Evolutionary conservation across 805 yeast genomes (phyloP), one percentile per base, ranked within the genome.

Genomic region (Candida nemodendra): DNA sequence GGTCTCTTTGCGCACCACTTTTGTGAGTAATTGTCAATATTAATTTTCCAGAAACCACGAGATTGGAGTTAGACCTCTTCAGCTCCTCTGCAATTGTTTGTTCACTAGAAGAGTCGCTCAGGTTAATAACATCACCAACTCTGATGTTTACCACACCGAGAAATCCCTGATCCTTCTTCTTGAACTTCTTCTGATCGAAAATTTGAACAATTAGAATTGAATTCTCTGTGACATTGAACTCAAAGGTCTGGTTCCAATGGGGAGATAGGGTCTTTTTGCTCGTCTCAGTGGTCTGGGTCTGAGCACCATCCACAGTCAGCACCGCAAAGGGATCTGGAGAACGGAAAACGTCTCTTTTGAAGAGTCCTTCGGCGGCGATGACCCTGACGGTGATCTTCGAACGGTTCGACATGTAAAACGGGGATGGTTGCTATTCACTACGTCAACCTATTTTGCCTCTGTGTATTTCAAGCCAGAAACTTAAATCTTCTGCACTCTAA

Each of bases 291-390:
- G 96, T 84, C 57, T 88, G 88, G 2, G 98, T 93, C 60, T 93
- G 99, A 15, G 86, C 81, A 4, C 98, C 98, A 62, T 93, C 99
- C n/a, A 93, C 90, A 9, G 98, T 91, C 45, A 93, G 70, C 24
- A 93, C 98, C 2, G 97, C 96, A 67, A 93, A 93, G 9, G 99
- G 99, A 63, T 93, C 99, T 2, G 99, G 99, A 45, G 90, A 85
- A 40, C 95, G 79, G 61, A 90, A 87, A 17, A 93, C 90, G 62
- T 93, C 99, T 47, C 99, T 76, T 65, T 93, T 93, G 64, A 87
- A 88, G 40, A 93, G 79, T 18, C 95, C 86, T 62, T 93, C 99
- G 11, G 98, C 97, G 12, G 97, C 98, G 30, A 93, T 91, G 27
- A 93, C 76, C 57, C 83, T 81, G 27, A 84, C 89, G 41, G 73